phyloP scores from a whole-genome alignment of 2,329 filamentous ascomycete species.

The Emydomyces testavorans region DNA sequence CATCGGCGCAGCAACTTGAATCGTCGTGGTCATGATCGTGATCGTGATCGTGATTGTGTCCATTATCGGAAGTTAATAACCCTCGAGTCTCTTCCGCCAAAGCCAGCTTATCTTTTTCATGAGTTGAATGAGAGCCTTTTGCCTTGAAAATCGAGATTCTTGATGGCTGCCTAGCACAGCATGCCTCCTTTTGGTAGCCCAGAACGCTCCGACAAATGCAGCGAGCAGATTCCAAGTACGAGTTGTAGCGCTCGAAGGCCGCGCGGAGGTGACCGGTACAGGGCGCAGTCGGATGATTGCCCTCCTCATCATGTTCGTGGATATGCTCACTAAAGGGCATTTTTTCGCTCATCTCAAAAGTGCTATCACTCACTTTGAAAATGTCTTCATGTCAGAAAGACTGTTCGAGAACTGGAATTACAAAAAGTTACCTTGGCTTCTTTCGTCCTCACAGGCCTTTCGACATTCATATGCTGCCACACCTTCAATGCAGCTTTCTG shows the following conservation, averaged over 20 bases:
- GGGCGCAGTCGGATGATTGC: slow-evolving; percentile 15
- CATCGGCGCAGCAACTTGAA: slow-evolving; percentile 6
- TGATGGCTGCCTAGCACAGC: slow-evolving; percentile 6
- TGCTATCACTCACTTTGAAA: background rate
- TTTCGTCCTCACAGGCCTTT: slow-evolving; percentile 6
- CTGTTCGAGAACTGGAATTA: background rate
- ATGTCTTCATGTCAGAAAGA: background rate
- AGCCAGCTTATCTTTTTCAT: slow-evolving; percentile 4
- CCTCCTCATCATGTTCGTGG: slow-evolving; percentile 17
- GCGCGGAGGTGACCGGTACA: slow-evolving; percentile 19
- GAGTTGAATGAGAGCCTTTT: background rate
- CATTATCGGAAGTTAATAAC: slow-evolving; percentile 2
- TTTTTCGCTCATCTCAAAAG: background rate
- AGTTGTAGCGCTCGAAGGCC: slow-evolving; percentile 21
- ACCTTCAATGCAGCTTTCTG: slow-evolving; percentile 12
- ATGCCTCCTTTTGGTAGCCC: slow-evolving; percentile 6
- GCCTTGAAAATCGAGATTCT: slow-evolving; percentile 6
- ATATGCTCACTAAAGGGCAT: slow-evolving; percentile 11
- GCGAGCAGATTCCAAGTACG: slow-evolving; percentile 21
- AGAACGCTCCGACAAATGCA: slow-evolving; percentile 22
- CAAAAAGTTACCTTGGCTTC: slow-evolving; percentile 1
- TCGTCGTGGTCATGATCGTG: slow-evolving; percentile 6
- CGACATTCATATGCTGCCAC: slow-evolving; percentile 12
- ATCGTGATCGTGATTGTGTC: background rate
- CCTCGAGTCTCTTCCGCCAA: slow-evolving; percentile 5